phyloP scores from a whole-genome alignment of 306 rosid species.

The Ochetophila trinervis region DNA sequence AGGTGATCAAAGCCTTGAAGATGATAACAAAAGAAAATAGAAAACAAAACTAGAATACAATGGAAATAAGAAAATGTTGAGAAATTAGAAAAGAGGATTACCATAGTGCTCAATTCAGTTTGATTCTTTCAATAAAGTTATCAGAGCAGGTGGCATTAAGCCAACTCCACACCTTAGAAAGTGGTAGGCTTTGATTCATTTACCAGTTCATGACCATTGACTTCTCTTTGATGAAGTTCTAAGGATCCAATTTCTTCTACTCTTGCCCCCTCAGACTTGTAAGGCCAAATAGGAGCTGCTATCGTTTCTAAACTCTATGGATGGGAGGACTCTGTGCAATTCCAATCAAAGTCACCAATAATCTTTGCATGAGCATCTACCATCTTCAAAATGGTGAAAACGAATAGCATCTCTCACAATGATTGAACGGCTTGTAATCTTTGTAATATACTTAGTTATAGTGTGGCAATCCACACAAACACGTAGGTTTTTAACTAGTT shows the following conservation, averaged over 20 bases:
- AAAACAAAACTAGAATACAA: neutral
- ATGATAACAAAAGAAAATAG: neutral
- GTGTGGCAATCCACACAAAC: slow-evolving; percentile 5
- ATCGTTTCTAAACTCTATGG: neutral
- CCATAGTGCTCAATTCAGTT: neutral
- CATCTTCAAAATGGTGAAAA: slow-evolving; percentile 8
- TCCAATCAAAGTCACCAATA: slow-evolving; percentile 4
- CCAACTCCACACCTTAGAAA: too few species aligned
- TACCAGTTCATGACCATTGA: neutral
- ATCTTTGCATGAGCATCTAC: slow-evolving; percentile 17
- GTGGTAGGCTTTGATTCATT: neutral
- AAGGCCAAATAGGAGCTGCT: neutral
- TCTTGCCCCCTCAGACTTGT: neutral
- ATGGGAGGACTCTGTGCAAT: neutral
- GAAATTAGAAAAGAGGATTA: neutral
- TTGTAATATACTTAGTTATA: slow-evolving; percentile 2
- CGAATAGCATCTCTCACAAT: neutral
- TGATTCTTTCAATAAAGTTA: neutral
- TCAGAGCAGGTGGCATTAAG: slow-evolving; percentile 3
- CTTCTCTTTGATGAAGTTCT: neutral
- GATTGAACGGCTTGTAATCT: slow-evolving; percentile 1
- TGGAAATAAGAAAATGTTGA: neutral
- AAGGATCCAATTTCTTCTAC: neutral
- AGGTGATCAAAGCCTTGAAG: neutral
- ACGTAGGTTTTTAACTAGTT: neutral